These are phyloP conservation scores for Rhinocladiella similis DNA, from an alignment of 2,329 filamentous ascomycete species.

Conservation along the genomic window DNA sequence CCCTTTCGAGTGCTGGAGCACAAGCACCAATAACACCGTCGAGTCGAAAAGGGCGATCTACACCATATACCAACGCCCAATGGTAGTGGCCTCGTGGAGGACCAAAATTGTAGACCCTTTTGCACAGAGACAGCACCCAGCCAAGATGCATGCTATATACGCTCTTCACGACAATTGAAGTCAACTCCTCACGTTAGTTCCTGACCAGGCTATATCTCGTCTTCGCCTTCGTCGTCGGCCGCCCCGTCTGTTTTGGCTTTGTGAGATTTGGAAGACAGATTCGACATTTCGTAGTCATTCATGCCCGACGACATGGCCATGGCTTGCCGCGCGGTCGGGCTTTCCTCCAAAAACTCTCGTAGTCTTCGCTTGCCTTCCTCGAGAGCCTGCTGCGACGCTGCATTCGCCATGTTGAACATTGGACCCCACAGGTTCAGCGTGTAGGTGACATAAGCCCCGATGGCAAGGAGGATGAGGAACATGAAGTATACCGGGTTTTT, in stretches of 20 bases:
- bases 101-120: too few species aligned
- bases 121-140: too few species aligned
- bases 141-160: too few species aligned
- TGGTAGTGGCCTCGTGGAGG: too few species aligned
- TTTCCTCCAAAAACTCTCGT: slow-evolving; percentile 83
- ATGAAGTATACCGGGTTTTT: slow-evolving; percentile 93
- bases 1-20: too few species aligned
- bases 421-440: slow-evolving; percentile 93
- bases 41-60: too few species aligned
- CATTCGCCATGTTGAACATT: slow-evolving; percentile 92
- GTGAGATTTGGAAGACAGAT: slow-evolving; percentile 29
- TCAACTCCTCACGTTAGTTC: too few species aligned
- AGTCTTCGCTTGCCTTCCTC: slow-evolving; percentile 91
- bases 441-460: slow-evolving; percentile 85
- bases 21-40: too few species aligned
- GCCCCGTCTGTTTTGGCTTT: slow-evolving; percentile 22
- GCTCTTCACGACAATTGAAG: too few species aligned
- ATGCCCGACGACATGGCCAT: slow-evolving; percentile 65
- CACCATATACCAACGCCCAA: too few species aligned
- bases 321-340: slow-evolving; percentile 80
- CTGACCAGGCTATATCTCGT: slow-evolving; percentile 1
- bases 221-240: slow-evolving; percentile 22
- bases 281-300: slow-evolving; percentile 58
- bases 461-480: slow-evolving; percentile 73
- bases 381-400: slow-evolving; percentile 79